These are phyloP conservation scores for Fusarium zealandicum DNA, from an alignment of 2,329 filamentous ascomycete species.

Conservation along the genomic window DNA sequence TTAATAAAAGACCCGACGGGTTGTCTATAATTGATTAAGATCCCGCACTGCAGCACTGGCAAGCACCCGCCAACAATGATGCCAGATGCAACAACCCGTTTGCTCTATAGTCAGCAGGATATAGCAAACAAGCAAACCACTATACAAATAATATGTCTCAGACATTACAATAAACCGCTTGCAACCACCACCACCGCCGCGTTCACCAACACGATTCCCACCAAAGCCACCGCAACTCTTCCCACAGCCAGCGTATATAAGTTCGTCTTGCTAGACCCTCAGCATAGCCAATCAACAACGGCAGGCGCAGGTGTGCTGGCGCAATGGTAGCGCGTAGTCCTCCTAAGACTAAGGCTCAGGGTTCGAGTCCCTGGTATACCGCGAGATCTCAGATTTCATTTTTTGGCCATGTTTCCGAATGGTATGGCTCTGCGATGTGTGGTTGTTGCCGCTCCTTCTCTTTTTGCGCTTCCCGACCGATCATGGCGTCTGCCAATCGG, in stretches of 20 bases:
- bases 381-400: constrained; percentile 1
- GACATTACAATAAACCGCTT: no score
- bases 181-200: not conserved
- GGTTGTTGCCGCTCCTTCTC: not conserved
- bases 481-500: no score
- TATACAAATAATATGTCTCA: no score
- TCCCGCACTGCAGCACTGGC: not conserved
- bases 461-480: no score
- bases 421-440: not conserved
- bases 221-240: no score
- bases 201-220: not conserved
- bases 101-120: not conserved
- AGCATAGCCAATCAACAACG: constrained; percentile 32
- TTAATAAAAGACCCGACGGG: no score
- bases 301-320: constrained; percentile 43
- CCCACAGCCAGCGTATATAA: constrained; percentile 17
- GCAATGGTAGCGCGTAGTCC: constrained; percentile 51
- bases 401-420: not conserved
- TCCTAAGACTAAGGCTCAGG: constrained; percentile 52
- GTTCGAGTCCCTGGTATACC: constrained; percentile 51
- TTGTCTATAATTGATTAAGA: no score
- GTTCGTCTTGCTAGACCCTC: accelerated
- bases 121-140: not conserved
- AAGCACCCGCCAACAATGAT: not conserved
- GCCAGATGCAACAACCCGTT: constrained; percentile 1